Evolutionary conservation across 75 land plant genomes (phyloP), one percentile per base, ranked within the genome.

Genomic region (Sequoiadendron giganteum): DNA sequence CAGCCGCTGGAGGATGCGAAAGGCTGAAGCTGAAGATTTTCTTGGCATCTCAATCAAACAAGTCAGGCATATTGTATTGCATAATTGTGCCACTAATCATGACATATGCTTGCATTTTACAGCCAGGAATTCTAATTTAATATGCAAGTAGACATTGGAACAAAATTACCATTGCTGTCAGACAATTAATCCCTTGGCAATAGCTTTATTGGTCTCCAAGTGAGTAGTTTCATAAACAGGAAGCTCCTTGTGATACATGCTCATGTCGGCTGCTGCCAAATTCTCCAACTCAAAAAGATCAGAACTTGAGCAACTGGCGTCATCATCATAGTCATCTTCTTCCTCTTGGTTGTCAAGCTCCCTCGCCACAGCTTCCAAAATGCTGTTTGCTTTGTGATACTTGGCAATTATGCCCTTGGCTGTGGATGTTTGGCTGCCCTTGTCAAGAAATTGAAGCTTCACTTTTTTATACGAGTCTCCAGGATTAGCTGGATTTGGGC

Each of bases 241-340:
- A 68, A 94, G 85, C 87, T 94, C 95, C 75, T 92, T 92, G 0
- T 86, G 65, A 58, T 91, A 94, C 87, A 48, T 25, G 16, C 42
- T 47, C 14, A 43, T 82, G 36, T 94, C 95, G 36, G 90, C 89
- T 52, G 87, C 88, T 34, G 90, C 84, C 52, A 95, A 84, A 86
- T 92, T 91, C 90, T 95, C 94, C 78, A 95, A 85, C 83, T 95
- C 96, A 87, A 95, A 95, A 68, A 95, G 89, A 91, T 95, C 96
- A 7, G 95, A 94, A 85, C 96, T 95, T 14, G 92, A 48, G 86
- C 89, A 93, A 78, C 96, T 95, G 47, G 76, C 91, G 0, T 86
- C 88, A 19, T 88, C 90, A 2, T 90, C 93, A 6, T 91, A 91
- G 4, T 88, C 90, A 0, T 56, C 87, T 42, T 87, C 89, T 3